Percentiles rank a stretch among this genome's conserved stretches.
These are phyloP conservation scores for Podosphaera xanthii DNA, from an alignment of 2,329 filamentous ascomycete genomes.

Conservation along the genomic window DNA sequence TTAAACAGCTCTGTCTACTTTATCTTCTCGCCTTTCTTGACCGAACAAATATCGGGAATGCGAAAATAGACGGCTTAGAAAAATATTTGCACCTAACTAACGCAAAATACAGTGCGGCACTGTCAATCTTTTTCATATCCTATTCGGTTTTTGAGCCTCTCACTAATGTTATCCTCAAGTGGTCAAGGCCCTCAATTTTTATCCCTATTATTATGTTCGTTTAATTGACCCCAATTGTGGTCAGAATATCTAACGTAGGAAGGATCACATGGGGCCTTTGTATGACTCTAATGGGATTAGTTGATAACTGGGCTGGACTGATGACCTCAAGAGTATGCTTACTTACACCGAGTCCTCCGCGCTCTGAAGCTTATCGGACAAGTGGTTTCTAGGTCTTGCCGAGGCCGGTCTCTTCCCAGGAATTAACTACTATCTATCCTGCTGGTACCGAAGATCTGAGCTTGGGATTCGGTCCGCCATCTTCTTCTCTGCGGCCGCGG, in stretches of 20 bases:
- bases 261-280: conserved; percentile 41
- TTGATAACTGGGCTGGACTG: conserved; percentile 14
- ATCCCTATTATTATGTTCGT: conserved; percentile 60
- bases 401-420: conserved; percentile 60
- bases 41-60: conserved; percentile 62
- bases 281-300: conserved; percentile 31
- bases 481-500: conserved; percentile 64
- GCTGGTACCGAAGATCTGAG: conserved; percentile 63
- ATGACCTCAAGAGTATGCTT: conserved; percentile 12
- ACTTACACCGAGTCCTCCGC: background rate
- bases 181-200: conserved; percentile 52
- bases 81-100: conserved; percentile 36
- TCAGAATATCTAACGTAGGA: conserved; percentile 4
- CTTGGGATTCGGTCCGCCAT: conserved; percentile 61
- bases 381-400: conserved; percentile 43
- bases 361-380: background rate
- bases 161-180: conserved; percentile 51
- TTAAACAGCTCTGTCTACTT: conserved; percentile 38
- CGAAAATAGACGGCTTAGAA: conserved; percentile 37
- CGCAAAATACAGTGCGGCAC: conserved; percentile 45
- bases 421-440: conserved; percentile 59
- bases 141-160: conserved; percentile 62
- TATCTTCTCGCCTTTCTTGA: conserved; percentile 57
- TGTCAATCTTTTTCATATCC: conserved; percentile 73
- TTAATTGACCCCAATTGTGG: conserved; percentile 18